Evolutionary conservation across 163 green algal species (phyloP), one percentile per base, ranked within the genome.

Genomic region (Trebouxiophyceae sp.): DNA sequence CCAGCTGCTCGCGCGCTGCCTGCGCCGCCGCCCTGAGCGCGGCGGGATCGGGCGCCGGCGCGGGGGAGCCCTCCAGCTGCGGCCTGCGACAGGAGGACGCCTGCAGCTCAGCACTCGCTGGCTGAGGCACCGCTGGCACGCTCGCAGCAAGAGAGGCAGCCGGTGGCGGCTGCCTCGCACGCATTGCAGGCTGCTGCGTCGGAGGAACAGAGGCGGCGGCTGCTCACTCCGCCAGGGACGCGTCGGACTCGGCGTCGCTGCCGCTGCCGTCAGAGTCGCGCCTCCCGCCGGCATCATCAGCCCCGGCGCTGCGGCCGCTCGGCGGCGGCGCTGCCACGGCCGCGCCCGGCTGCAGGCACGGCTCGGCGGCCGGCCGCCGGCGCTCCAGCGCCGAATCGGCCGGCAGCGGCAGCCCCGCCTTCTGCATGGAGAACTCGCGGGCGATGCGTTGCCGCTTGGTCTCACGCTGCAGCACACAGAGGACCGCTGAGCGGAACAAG

Each of bases 361-460:
- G 28, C 29, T 62, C 22, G 7, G 45, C 46, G 26, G 29, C 59
- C 23, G 27, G 64, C 29, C 65, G 56, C 63, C 72, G 56, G 26
- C 66, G 54, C 28, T 72, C 33, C 23, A 76, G 63, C 27, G 54
- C 46, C 30, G 64, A 56, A 2, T 61, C 45, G 30, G 54, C 46
- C 24, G 68, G 45, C 22, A 63, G 31, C 29, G 54, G 60, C 8
- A 82, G 31, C 3, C 83, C 85, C 26, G 79, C 77, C 2, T 81
- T 66, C 76, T 91, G 72, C 62, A 87, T 64, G 46, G 76, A 69
- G 57, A 91, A 71, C 32, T 74, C 81, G 0, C 80, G 60, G n/a
- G 62, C 63, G 66, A 91, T 64, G 22, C 69, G 69, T 81, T 94
- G 77, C 70, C 83, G 82, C 73, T 90, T 92, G 20, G 84, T 93